Evolutionary conservation across 2,329 filamentous ascomycete species (phyloP).

Genomic region (Cladobotryum protrusum): DNA sequence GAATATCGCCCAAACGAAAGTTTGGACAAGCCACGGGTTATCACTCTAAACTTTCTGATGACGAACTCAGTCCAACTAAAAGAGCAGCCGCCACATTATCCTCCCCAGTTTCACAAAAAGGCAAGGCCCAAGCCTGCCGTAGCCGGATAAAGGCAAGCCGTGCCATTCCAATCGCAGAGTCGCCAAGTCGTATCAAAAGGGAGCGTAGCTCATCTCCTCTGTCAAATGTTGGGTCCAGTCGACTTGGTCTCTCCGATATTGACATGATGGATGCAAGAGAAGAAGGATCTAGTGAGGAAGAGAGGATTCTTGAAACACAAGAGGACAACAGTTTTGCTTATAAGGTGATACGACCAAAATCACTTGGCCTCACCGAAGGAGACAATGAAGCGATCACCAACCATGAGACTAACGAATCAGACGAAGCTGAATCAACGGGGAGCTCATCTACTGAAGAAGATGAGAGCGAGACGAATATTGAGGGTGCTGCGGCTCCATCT

Average conservation of each 20-base stretch:
- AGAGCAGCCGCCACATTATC: slow-evolving; percentile 20
- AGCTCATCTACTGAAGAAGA: no score
- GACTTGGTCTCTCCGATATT: background rate
- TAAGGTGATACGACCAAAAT: slow-evolving; percentile 12
- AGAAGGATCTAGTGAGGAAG: background rate
- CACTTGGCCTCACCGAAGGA: background rate
- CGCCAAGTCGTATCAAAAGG: background rate
- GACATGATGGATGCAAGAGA: background rate
- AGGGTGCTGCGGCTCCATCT: no score
- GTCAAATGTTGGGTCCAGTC: background rate
- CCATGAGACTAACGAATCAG: no score
- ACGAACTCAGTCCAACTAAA: slow-evolving; percentile 11
- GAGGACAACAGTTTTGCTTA: slow-evolving; percentile 29
- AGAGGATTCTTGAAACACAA: slow-evolving; percentile 19
- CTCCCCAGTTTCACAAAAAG: slow-evolving; percentile 22
- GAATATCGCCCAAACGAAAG: slow-evolving; percentile 11
- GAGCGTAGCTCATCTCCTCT: background rate
- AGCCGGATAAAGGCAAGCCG: background rate
- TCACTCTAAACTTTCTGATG: slow-evolving; percentile 6
- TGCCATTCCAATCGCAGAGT: background rate
- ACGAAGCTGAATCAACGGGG: no score
- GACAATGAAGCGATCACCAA: background rate
- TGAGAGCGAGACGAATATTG: no score
- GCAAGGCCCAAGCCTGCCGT: background rate
- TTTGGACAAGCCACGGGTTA: background rate